Base-by-base conservation (phyloP, 202 grass and related monocot genomes). In the Zoysia matrella region DNA sequence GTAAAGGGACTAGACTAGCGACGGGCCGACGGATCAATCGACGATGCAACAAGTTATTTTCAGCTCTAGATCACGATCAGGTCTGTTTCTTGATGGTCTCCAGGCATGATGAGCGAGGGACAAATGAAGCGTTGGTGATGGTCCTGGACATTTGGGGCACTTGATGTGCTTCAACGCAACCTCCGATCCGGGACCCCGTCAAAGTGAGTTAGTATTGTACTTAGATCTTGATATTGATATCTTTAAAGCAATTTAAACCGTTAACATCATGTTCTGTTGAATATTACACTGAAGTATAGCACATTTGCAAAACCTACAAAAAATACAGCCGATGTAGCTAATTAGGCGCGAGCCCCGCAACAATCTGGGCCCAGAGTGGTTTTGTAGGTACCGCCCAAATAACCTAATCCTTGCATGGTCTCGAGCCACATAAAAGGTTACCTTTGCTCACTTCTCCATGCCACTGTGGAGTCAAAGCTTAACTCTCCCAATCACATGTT, bases 341-440 rank as follows among this genome's bases (percentile, higher is more conserved):
- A 36, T 36, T 36, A 36, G 30, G 30, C 30, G 30, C 30, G 30
- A 36, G 30, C 30, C 30, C 1, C 30, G 30, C 30, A 36, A 36
- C 30, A 36, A 36, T 36, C 30, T 36, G 30, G 30, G 30, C 30
- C 1, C 30, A 36, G 30, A 36, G 30, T 36, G 30, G 30, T 36
- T 36, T 36, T 36, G 30, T 1, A 36, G 30, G 30, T 36, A 36
- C 47, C 11, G 5, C 41, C 46, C 18, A 11, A 78, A 56, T 86
- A 86, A 83, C 74, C 73, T 64, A 86, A 82, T 65, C 69, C 79
- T 51, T 65, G 42, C 48, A 65, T 65, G 48, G 0, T 89, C 80
- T 92, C 88, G 77, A 95, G 86, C 85, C 88, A 92, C 85, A 79
- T 69, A 81, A 88, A 85, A 57, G 55, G 71, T 55, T 15, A 47